Evolutionary conservation across 2,329 filamentous ascomycete species (phyloP), one percentile per base, ranked within the genome.

Genomic region (Zasmidium angulare): DNA sequence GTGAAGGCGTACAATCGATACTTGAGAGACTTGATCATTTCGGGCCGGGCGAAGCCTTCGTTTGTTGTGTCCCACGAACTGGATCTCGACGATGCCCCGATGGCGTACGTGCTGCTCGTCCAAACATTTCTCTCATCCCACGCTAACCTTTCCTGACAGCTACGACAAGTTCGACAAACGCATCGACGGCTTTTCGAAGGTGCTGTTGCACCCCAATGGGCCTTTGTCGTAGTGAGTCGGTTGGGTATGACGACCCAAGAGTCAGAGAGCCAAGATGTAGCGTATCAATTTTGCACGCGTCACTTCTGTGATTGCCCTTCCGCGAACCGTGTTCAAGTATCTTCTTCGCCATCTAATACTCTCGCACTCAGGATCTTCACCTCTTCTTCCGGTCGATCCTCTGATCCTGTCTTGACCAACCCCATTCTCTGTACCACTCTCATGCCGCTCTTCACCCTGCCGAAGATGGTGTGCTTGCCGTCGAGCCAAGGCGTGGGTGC

Each of bases 401-500:
- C 91, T 7, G 78, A 77, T 22, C 86, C 90, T 0, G 92, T 96
- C 79, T 89, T 91, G 52, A 96, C 91, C 59, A 95, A 74, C 0
- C 93, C 95, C 85, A 99, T 90, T 66, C 91, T 84, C 79, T 91
- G 88, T 24, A 98, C 87, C n/a, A 93, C 82, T 58, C 84, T 81
- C 83, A 98, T 86, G 0, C 95, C 95, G 56, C 78, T 84, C 79
- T 89, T 93, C 43, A 99, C 92, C 55, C 93, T 81, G 0, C 95
- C 95, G 73, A 99, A 99, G 66, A 99, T 96, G 11, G 93, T 96
- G 75, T 99, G 93, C 76, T 96, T 97, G 21, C 93, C 92, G 76
- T 99, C 95, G 60, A 99, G 78, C 93, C 93, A 98, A 0, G 95
- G 95, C 17, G 95, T 93, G 3, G 93, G 93, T 7, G 92, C 93